Evolutionary conservation across 1,139 yeast species (phyloP), one percentile per base, ranked within the genome.

Genomic region (Eremothecium sinecaudum): DNA sequence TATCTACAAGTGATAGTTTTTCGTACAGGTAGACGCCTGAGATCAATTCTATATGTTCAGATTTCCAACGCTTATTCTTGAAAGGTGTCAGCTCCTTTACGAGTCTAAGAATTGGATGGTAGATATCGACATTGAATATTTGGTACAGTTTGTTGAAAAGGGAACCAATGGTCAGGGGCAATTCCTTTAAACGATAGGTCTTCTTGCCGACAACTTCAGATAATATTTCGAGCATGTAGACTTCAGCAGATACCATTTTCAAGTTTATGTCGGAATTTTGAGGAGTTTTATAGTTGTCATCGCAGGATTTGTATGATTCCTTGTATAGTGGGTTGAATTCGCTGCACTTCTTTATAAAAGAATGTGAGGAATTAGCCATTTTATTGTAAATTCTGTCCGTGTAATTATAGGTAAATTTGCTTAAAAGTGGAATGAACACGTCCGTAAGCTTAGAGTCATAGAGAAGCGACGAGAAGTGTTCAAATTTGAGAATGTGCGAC

Each of bases 1-100:
- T 79, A 51, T 87, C 97, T 40, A 78, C 71, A 34, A 90, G 61
- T 12, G 76, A 73, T 20, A 87, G 63, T 43, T 75, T 71, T 47
- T 86, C 72, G 49, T 83, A 78, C 31, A 90, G 60, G 51, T 82
- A 90, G 2, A 90, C 86, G 41, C 82, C 77, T 0, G 96, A 84
- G 5, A 92, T 83, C 37, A 90, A 63, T 47, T 86, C 95, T 97
- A 92, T 90, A 53, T 90, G 92, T 44, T 76, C 72, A 10, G 86
- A 73, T 47, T 86, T 79, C 99, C 99, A 90, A 56, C 87, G 86
- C 40, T 93, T 74, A 13, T 96, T 96, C 47, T 83, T 87, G 56
- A 79, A 84, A 0, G 97, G 96, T 1, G 87, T 77, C 33, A 86
- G 68, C 42, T 83, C 79, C 54, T 83, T 86, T 41, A 87, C 64